phyloP scores from a whole-genome alignment of 2,329 filamentous ascomycete genomes.

The Zymoseptoria pseudotritici region DNA sequence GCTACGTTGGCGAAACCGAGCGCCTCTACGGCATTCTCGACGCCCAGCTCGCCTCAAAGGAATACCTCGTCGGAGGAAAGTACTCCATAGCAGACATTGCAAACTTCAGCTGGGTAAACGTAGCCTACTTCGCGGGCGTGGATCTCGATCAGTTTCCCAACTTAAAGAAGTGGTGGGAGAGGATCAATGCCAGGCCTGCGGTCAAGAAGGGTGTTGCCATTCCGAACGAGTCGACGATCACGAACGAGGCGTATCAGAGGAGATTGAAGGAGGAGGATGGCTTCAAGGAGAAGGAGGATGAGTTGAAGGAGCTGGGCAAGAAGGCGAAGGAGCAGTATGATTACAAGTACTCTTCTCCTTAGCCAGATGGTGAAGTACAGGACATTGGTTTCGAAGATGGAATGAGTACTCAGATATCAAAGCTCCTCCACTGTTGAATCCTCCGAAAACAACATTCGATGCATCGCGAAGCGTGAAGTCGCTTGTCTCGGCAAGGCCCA shows the following conservation, averaged over 20 bases:
- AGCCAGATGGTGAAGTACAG: neutral
- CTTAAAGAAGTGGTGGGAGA: constrained; percentile 39
- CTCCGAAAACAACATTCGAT: too few relatives aligned
- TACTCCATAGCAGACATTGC: constrained; percentile 43
- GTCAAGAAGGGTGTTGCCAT: constrained; percentile 35
- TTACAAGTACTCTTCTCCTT: constrained; percentile 35
- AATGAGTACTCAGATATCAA: too few relatives aligned
- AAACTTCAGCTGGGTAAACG: constrained; percentile 40
- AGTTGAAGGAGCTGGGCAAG: constrained; percentile 30
- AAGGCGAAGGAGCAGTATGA: constrained; percentile 40
- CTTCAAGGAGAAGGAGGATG: constrained; percentile 40
- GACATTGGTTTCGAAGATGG: too few relatives aligned
- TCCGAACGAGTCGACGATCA: constrained; percentile 31
- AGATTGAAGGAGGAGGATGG: constrained; percentile 42
- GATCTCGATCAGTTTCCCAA: constrained; percentile 37
- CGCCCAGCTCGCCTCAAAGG: constrained; percentile 32
- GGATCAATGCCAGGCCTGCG: constrained; percentile 35
- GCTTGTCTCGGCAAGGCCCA: too few relatives aligned
- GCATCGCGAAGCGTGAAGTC: too few relatives aligned
- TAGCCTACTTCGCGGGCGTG: constrained; percentile 34
- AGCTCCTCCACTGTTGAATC: too few relatives aligned
- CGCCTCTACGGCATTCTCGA: constrained; percentile 41
- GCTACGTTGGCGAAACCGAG: constrained; percentile 42
- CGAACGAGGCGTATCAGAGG: constrained; percentile 37
- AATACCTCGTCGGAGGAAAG: constrained; percentile 41